Evolutionary conservation across 148 eudicot genomes (phyloP).

Genomic region (Dysphania ambrosioides): DNA sequence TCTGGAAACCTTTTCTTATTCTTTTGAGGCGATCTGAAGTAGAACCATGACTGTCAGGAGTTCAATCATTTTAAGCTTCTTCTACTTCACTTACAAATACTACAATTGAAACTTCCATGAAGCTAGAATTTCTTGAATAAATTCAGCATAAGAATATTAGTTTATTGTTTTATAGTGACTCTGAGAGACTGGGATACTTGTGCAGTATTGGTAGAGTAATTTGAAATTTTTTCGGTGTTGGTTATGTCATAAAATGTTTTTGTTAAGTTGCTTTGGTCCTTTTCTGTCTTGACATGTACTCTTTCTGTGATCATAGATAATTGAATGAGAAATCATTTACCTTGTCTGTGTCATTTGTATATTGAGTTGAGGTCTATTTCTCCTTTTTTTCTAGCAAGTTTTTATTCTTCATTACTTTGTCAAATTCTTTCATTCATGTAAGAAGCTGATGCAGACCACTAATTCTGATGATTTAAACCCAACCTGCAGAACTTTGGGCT

Average conservation of each 20-base stretch:
- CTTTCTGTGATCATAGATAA: not conserved
- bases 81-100: not conserved
- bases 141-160: not conserved
- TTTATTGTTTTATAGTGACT: not conserved
- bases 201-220: not conserved
- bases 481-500: constrained; percentile 92
- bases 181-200: not conserved
- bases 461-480: constrained; percentile 11
- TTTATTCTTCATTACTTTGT: not conserved
- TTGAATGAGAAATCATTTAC: not conserved
- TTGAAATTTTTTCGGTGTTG: too few species aligned
- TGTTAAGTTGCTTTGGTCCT: not conserved
- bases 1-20: too few species aligned
- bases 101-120: not conserved
- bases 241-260: not conserved
- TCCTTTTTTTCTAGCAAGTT: not conserved
- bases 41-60: not conserved
- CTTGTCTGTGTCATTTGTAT: too few species aligned
- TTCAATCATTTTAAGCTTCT: not conserved
- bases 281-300: not conserved
- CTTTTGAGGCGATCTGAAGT: too few species aligned
- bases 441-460: not conserved
- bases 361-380: not conserved
- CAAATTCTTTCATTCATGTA: constrained; percentile 1
- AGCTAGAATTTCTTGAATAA: not conserved